Evolutionary conservation across 139 green algal species (phyloP), one percentile per base, ranked within the genome.

Genomic region (Chlorella sorokiniana): DNA sequence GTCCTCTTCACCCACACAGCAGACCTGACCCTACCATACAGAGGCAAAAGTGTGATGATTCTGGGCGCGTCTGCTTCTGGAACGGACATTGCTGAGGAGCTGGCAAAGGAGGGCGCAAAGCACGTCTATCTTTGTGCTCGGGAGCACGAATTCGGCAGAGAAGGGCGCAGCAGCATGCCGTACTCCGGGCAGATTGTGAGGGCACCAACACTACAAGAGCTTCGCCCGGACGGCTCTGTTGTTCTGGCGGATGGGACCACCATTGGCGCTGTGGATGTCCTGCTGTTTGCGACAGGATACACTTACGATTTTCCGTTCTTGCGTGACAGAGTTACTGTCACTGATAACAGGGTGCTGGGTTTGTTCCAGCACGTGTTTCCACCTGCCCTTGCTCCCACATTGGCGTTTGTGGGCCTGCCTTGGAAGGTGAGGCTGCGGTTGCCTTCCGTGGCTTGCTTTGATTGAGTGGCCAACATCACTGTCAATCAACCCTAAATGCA

Each of bases 321-420:
- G 27, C 51, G 85, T 0, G 69, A 44, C 27, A 25, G 22, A 14
- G 78, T 90, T 18, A 78, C 40, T 29, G 73, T 92, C 4, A 79
- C 86, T 22, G 90, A 94, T 68, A 89, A 90, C 74, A 75, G 73
- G 37, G 87, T 96, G 31, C 38, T 20, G 0, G 91, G 87, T 2
- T 69, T 96, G 61, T 95, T 89, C 76, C 65, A 91, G 54, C 92
- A 96, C 51, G 71, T 95, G 8, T 93, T 96, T 33, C 84, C 90
- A 0, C 79, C 82, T 0, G 48, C 40, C 0, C 45, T 86, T 10
- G 86, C 82, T 1, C 91, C 92, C 41, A 85, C 69, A 3, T 83
- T 96, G n/a, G 84, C 90, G 38, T 94, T 96, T 64, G 81, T 96
- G 48, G 92, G 92, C 25, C 84, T 96, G 33, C 87, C 87, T 0